Evolutionary conservation across 2,329 filamentous ascomycete species (phyloP), one percentile per base, ranked within the genome.

Genomic region (Xylaria polymorpha): DNA sequence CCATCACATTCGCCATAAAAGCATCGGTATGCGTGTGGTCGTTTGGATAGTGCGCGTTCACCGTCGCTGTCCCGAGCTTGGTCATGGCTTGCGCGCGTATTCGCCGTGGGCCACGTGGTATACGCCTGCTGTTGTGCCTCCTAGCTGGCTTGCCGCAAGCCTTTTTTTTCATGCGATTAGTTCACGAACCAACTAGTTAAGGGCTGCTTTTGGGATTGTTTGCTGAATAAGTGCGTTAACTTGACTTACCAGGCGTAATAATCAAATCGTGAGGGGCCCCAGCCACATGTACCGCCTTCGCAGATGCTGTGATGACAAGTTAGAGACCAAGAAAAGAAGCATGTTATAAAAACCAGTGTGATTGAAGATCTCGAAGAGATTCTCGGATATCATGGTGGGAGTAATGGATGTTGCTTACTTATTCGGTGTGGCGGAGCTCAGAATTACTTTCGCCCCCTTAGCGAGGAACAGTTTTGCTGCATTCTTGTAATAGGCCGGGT

Each of bases 21-120:
- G 86, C 80, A 61, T 83, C 85, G 1, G 88, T 90, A 76, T 91
- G 89, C 0, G 88, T 91, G 77, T 91, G 88, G 72, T 90, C 88
- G 22, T 83, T 82, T 0, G 88, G 86, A 69, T 85, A 91, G 70
- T 85, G 82, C 0, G 80, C 79, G 75, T 89, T 84, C 32, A 89
- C 86, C 3, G 79, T 82, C 0, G 79, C 68, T 48, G 79, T 80
- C 0, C 88, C 87, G 55, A 89, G 74, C 15, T 80, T 79, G 75
- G 84, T 76, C 76, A 85, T 89, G 46, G 83, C 84, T 70, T 85
- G 82, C 3, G 85, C 87, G 85, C 84, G 72, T 90, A 90, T 44
- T 82, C 80, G n/a, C 86, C 86, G 73, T 91, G 89, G 35, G 90
- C 85, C 10, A 91, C 85, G 75, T 87, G 90, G 9, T 83, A 82